Conservation (phyloP, 129 eudicot genomes). For the Smallanthus sonchifolius region DNA sequence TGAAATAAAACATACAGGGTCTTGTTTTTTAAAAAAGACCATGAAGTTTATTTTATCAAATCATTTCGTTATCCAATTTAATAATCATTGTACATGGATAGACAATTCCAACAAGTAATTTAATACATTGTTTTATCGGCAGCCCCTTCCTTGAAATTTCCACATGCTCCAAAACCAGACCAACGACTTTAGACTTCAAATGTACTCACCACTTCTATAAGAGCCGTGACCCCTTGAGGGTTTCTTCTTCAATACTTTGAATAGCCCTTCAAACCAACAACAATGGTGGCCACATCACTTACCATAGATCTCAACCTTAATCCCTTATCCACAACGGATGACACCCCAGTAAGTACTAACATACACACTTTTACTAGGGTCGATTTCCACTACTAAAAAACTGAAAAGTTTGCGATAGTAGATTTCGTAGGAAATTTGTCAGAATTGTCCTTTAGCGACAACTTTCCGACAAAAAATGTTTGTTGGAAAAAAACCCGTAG, state of each 20-base stretch:
- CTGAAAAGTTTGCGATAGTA: too few relatives aligned
- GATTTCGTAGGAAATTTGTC: too few relatives aligned
- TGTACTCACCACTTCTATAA: not conserved
- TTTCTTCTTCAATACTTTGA: not conserved
- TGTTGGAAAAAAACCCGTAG: too few relatives aligned
- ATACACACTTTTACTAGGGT: not conserved
- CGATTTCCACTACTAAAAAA: too few relatives aligned
- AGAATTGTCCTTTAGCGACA: too few relatives aligned
- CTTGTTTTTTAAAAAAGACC: not conserved
- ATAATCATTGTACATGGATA: not conserved
- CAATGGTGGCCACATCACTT: constrained; percentile 28
- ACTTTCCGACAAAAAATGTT: too few relatives aligned
- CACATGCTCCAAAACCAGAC: not conserved
- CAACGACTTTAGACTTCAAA: not conserved
- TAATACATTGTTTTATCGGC: not conserved
- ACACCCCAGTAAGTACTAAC: constrained; percentile 16
- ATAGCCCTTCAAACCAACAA: not conserved
- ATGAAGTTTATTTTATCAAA: not conserved
- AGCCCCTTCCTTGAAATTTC: not conserved
- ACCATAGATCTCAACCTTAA: constrained; percentile 32
- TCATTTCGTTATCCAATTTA: not conserved
- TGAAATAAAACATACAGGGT: not conserved
- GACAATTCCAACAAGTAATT: not conserved
- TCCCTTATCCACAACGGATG: constrained; percentile 19
- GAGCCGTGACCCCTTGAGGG: not conserved